A percentile compares a stretch with the other conserved stretches of the same genome.
Conservation (phyloP, 257 asterid species). For the Capsicum baccatum region DNA sequence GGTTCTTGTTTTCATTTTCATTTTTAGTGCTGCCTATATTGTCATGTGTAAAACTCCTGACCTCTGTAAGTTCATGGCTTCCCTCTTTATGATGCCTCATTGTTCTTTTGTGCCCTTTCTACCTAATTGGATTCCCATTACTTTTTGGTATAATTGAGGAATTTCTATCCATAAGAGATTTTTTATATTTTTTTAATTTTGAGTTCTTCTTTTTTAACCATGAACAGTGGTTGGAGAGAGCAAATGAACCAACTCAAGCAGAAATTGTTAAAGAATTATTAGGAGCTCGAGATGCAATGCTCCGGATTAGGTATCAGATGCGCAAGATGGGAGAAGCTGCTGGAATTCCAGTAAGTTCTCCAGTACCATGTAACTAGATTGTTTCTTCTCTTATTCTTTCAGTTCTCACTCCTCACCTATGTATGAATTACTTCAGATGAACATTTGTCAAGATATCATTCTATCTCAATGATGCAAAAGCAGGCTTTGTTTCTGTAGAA, state of each 20-base stretch:
- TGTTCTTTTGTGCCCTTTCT: neutral
- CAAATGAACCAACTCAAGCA: conserved; percentile 49
- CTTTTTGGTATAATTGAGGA: neutral
- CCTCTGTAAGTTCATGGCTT: neutral
- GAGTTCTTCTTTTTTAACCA: conserved; percentile 22
- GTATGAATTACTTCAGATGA: neutral
- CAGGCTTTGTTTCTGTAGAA: neutral
- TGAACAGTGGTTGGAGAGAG: conserved; percentile 70
- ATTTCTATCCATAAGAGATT: neutral
- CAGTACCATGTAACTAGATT: conserved; percentile 18
- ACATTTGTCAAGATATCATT: neutral
- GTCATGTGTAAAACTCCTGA: neutral
- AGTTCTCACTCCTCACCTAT: neutral
- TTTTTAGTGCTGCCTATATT: neutral
- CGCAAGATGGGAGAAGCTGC: conserved; percentile 95
- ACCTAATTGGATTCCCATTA: neutral
- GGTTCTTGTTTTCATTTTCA: neutral
- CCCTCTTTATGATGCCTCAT: neutral
- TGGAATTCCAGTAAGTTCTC: conserved; percentile 79
- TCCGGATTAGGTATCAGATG: conserved; percentile 79
- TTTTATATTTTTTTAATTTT: neutral
- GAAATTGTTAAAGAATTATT: conserved; percentile 71
- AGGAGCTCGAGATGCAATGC: conserved; percentile 93
- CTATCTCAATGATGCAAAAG: conserved; percentile 1
- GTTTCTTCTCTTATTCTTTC: conserved; percentile 16